Base-by-base conservation (phyloP, 202 grass and related monocot species). In the Eragrostis tef region DNA sequence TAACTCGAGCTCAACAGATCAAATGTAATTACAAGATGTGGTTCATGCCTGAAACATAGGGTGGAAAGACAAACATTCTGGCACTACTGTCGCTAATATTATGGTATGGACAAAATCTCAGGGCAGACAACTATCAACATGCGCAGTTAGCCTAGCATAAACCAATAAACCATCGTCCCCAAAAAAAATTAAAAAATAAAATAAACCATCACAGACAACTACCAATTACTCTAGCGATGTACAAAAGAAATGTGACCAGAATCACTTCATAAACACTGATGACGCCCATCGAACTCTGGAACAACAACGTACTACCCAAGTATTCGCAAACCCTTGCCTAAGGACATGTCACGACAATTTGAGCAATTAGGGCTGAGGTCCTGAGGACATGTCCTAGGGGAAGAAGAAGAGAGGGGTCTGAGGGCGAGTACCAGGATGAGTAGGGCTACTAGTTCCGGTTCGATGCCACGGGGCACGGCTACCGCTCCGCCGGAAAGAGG, bases 21-120 rank as follows among this genome's bases (percentile, higher is more conserved):
- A 68, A 84, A 71, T 67, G 11, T 25, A 72, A 50, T 21, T 50
- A 34, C 3, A 46, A 47, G 31, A 44, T 43, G 52, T n/a, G 29
- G 19, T 24, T 75, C n/a, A 34, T 12, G 46, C 5, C 25, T 41
- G 16, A 76, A 84, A 48, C 2, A 31, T 3, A 31, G 47, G 0
- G 39, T 3, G 56, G 26, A 19, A 58, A 29, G 6, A 14, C 17
- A 0, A 50, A 12, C 36, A 29, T 57, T 20, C 52, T 17, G 6
- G 7, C 4, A 8, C 2, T 12, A 67, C 11, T 11, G 11, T 6
- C 13, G 34, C 42, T 68, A 27, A 31, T 19, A 27, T 6, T 24
- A 31, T 17, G 1, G 36, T 65, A 67, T 31, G 25, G 41, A 17
- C 7, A 58, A 69, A 77, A 59, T 5, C 43, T 36, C 72, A 19